Evolutionary conservation across 2,329 filamentous ascomycete genomes (phyloP).

Genomic region (Penicillium oxalicum): DNA sequence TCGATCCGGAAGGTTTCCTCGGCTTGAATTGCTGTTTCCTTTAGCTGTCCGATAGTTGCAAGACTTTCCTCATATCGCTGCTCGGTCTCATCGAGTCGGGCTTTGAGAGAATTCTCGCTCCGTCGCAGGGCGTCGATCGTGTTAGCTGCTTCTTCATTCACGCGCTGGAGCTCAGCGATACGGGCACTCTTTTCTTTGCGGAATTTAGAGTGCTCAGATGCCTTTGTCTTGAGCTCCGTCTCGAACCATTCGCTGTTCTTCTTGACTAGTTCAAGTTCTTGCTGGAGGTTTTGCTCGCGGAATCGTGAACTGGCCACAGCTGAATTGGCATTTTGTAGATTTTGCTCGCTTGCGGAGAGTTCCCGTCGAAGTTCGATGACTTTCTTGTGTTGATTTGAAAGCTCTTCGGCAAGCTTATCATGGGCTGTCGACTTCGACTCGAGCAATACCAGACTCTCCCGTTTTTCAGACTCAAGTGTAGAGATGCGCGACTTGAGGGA

Average conservation of each 20-base stretch:
- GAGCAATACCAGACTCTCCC: conserved; percentile 80
- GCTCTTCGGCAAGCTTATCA: conserved; percentile 76
- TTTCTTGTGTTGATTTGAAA: conserved; percentile 83
- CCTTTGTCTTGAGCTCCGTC: conserved; percentile 83
- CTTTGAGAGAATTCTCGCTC: conserved; percentile 72
- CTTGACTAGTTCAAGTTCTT: conserved; percentile 82
- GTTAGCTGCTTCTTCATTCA: conserved; percentile 76
- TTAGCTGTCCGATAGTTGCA: conserved; percentile 73
- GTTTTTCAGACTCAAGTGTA: conserved; percentile 83
- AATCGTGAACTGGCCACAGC: conserved; percentile 77
- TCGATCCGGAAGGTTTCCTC: conserved; percentile 84
- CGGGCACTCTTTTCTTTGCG: conserved; percentile 91
- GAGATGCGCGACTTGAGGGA: conserved; percentile 75
- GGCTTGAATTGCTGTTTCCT: conserved; percentile 73
- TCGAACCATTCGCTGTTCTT: conserved; percentile 93
- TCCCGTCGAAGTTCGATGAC: conserved; percentile 78
- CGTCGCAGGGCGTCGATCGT: conserved; percentile 71
- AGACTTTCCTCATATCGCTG: conserved; percentile 82
- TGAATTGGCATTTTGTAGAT: conserved; percentile 73
- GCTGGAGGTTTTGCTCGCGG: conserved; percentile 80
- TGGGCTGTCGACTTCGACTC: conserved; percentile 86
- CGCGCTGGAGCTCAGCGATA: conserved; percentile 79
- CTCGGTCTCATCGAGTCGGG: conserved; percentile 75
- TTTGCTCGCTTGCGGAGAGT: conserved; percentile 73
- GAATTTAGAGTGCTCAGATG: conserved; percentile 77